Conservation (phyloP, 1,284 basidiomycete genomes). For the Cutaneotrichosporon sp. region DNA sequence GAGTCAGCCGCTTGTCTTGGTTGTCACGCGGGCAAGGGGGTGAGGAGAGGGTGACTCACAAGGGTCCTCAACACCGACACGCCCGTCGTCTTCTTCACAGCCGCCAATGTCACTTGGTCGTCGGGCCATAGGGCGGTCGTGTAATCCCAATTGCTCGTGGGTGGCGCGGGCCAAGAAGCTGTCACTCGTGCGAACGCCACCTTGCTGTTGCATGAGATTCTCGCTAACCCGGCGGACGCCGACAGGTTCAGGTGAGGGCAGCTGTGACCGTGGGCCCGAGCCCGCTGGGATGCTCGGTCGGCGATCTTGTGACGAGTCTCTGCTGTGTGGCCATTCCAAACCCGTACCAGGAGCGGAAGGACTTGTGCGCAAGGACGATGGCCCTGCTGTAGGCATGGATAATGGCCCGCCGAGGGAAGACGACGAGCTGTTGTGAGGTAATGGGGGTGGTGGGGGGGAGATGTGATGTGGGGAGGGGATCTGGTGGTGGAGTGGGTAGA, state of each 20-base stretch:
- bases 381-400: neutral
- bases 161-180: slow-evolving; percentile 8
- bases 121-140: slow-evolving; percentile 4
- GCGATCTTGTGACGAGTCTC: slow-evolving; percentile 1
- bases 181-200: slow-evolving; percentile 8
- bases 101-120: slow-evolving; percentile 10
- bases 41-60: slow-evolving; percentile 31
- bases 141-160: slow-evolving; percentile 6
- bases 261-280: neutral
- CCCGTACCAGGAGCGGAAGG: neutral
- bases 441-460: neutral
- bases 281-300: neutral
- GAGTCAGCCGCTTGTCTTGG: slow-evolving; percentile 7
- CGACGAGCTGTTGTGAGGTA: neutral
- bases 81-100: slow-evolving; percentile 34
- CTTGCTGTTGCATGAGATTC: slow-evolving; percentile 6
- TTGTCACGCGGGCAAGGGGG: too few relatives aligned
- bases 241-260: neutral
- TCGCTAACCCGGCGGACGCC: slow-evolving; percentile 4
- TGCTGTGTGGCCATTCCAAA: slow-evolving; percentile 1
- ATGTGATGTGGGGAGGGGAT: slow-evolving; percentile 4
- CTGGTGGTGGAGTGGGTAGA: neutral
- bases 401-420: neutral
- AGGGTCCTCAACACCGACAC: slow-evolving; percentile 46
- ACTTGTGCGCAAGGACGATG: slow-evolving; percentile 5